Conservation (phyloP, 2,329 filamentous ascomycete species). For the Diplodia seriata region DNA sequence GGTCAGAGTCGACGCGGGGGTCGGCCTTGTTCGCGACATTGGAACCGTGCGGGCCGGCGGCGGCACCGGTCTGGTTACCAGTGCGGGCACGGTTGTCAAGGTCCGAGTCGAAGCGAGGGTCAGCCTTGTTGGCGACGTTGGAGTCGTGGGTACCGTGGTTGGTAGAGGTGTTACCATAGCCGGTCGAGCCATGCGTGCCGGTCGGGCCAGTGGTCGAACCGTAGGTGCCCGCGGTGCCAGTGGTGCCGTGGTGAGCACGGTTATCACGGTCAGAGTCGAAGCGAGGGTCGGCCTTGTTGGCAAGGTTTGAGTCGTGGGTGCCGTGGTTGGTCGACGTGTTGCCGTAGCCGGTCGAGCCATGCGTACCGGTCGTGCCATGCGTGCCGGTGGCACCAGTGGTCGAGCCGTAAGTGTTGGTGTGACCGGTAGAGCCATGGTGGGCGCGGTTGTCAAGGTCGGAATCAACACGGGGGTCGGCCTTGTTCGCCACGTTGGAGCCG, state of each 20-base stretch:
- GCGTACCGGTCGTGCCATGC: background rate
- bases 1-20: constrained; percentile 31
- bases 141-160: constrained; percentile 17
- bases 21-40: constrained; percentile 26
- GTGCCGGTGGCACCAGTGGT: constrained; percentile 2
- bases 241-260: constrained; percentile 21
- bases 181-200: constrained; percentile 24
- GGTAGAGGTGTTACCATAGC: too few species aligned
- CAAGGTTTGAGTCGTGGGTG: constrained; percentile 5
- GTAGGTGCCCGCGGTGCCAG: background rate
- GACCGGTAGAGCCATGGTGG: constrained; percentile 9
- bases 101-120: constrained; percentile 24
- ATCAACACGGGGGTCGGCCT: constrained; percentile 29
- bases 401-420: background rate
- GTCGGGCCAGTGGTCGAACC: background rate
- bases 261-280: constrained; percentile 28
- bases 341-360: constrained; percentile 2
- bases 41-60: constrained; percentile 17
- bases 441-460: constrained; percentile 27
- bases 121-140: constrained; percentile 20
- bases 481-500: constrained; percentile 20
- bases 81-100: constrained; percentile 17
- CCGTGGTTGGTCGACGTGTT: constrained; percentile 8
- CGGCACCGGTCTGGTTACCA: constrained; percentile 8
- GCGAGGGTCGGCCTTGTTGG: constrained; percentile 28